These are phyloP conservation scores for Kewa caespitosa DNA, from an alignment of 179 eudicot genomes.

Conservation along the genomic window DNA sequence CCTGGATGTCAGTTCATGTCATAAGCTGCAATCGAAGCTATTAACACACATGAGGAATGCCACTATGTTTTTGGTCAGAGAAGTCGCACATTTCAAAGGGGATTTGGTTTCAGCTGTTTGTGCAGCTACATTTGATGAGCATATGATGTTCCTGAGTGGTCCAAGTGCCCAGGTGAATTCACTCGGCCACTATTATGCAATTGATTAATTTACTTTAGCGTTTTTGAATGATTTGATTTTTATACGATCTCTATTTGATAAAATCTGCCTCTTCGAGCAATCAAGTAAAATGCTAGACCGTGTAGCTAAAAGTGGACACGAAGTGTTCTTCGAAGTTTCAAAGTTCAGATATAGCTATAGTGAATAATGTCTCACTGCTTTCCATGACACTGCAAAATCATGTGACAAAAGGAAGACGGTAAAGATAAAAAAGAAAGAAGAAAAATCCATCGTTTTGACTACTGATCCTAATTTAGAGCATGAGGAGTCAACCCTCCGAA, in stretches of 20 bases:
- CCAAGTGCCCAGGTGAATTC: conserved; percentile 53
- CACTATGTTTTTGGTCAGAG: conserved; percentile 50
- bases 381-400: background rate
- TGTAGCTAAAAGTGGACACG: background rate
- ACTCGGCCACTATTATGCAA: background rate
- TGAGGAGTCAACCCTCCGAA: background rate
- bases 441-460: background rate
- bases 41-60: conserved; percentile 51
- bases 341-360: background rate
- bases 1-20: conserved; percentile 42
- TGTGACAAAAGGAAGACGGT: background rate
- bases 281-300: background rate
- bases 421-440: background rate
- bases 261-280: background rate
- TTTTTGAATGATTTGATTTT: background rate
- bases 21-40: conserved; percentile 51
- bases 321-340: background rate
- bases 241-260: background rate
- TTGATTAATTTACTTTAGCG: background rate
- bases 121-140: conserved; percentile 45
- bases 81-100: conserved; percentile 33
- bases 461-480: background rate
- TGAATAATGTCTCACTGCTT: background rate
- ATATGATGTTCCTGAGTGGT: conserved; percentile 47
- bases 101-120: conserved; percentile 47